These are phyloP conservation scores for Vitis cinerea DNA, from an alignment of 164 flowering plant genomes.

Conservation along the genomic window DNA sequence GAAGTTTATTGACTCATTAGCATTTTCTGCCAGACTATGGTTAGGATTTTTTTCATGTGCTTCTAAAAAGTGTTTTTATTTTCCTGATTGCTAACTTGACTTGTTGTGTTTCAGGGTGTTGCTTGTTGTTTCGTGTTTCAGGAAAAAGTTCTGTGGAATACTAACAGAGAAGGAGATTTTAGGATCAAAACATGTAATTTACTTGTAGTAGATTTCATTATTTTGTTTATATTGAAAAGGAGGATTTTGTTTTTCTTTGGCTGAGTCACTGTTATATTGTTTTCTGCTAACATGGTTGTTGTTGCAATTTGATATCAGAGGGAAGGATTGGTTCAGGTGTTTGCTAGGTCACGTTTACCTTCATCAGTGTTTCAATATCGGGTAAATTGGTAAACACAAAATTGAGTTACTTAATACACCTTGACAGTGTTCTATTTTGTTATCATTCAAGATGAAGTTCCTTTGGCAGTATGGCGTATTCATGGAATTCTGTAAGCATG, in stretches of 20 bases:
- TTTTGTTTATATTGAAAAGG: not conserved
- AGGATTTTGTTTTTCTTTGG: slow-evolving; percentile 2
- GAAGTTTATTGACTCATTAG: slow-evolving; percentile 60
- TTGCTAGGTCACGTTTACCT: slow-evolving; percentile 54
- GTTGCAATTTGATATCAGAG: slow-evolving; percentile 59
- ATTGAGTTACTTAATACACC: slow-evolving; percentile 5
- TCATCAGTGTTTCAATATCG: slow-evolving; percentile 35
- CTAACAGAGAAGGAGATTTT: slow-evolving; percentile 70
- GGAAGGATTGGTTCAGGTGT: slow-evolving; percentile 71
- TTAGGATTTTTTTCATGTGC: slow-evolving; percentile 18
- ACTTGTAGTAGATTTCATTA: slow-evolving; percentile 3
- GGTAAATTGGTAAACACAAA: slow-evolving; percentile 46
- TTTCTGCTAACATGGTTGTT: slow-evolving; percentile 25
- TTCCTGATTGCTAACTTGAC: not conserved
- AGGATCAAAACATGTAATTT: slow-evolving; percentile 74
- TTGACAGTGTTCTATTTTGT: not conserved
- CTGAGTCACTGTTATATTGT: not conserved
- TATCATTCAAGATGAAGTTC: slow-evolving; percentile 6
- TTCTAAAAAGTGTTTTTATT: not conserved
- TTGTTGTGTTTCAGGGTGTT: slow-evolving; percentile 62
- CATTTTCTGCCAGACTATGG: slow-evolving; percentile 85
- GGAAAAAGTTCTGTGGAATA: slow-evolving; percentile 62
- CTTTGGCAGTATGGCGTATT: slow-evolving; percentile 62
- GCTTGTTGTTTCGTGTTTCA: slow-evolving; percentile 60
- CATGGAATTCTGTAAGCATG: slow-evolving; percentile 64